phyloP scores from a whole-genome alignment of 2,329 filamentous ascomycete species.

The Ascochyta viciae-villosae region DNA sequence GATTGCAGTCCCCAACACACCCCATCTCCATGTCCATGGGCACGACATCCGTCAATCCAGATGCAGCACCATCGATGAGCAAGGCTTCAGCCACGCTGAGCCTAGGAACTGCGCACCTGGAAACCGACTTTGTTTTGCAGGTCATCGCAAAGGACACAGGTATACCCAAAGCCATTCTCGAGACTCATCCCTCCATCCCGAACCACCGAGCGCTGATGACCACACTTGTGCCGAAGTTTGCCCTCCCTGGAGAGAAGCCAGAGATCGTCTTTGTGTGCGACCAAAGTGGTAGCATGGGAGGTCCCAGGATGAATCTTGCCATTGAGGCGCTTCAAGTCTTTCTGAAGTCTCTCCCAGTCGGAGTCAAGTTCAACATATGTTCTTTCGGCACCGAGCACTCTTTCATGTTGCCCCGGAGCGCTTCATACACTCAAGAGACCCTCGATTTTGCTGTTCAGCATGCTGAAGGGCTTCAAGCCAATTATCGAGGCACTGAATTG shows the following conservation, averaged over 20 bases:
- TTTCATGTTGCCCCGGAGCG: constrained; percentile 59
- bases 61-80: constrained; percentile 60
- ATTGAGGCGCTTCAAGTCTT: constrained; percentile 67
- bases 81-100: constrained; percentile 69
- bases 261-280: constrained; percentile 79
- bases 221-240: constrained; percentile 73
- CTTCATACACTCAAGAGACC: constrained; percentile 55
- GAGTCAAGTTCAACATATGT: constrained; percentile 73
- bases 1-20: constrained; percentile 71
- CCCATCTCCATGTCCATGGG: constrained; percentile 71
- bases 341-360: constrained; percentile 69
- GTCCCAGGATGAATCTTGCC: constrained; percentile 59
- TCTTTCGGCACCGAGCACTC: constrained; percentile 64
- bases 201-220: constrained; percentile 73
- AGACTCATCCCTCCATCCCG: constrained; percentile 67
- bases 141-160: constrained; percentile 66
- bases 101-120: constrained; percentile 61
- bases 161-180: constrained; percentile 69
- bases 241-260: constrained; percentile 61
- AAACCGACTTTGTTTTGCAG: constrained; percentile 72
- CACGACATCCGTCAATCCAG: constrained; percentile 57
- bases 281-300: constrained; percentile 70
- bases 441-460: constrained; percentile 54
- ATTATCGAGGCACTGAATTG: constrained; percentile 64
- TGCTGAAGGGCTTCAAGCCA: constrained; percentile 52